A percentile compares a stretch with the other conserved stretches of the same genome.
These are phyloP conservation scores for Rutstroemia sp. DNA, from an alignment of 2,329 filamentous ascomycete species.

Conservation along the genomic window DNA sequence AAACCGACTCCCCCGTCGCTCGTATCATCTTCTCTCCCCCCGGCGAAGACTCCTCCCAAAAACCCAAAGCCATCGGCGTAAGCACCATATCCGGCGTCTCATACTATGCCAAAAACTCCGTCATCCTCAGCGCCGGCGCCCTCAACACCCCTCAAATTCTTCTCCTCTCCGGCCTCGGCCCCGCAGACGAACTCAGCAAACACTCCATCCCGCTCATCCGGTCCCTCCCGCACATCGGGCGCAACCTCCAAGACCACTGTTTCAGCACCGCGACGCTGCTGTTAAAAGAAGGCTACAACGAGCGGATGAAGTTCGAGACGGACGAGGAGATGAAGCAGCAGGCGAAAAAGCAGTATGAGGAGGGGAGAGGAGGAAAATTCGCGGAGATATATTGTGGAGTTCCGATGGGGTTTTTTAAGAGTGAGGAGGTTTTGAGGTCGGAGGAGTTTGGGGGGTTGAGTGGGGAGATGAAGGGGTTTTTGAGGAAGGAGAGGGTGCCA, in stretches of 20 bases:
- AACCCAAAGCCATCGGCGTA: constrained; percentile 39
- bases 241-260: constrained; percentile 46
- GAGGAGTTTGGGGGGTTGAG: not conserved
- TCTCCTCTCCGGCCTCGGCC: constrained; percentile 40
- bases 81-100: constrained; percentile 33
- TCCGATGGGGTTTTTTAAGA: not conserved
- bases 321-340: constrained; percentile 29
- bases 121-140: constrained; percentile 42
- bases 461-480: not conserved
- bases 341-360: not conserved
- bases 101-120: constrained; percentile 31
- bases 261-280: constrained; percentile 31
- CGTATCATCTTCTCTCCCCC: constrained; percentile 36
- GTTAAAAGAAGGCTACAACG: constrained; percentile 16
- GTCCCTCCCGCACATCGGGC: constrained; percentile 57
- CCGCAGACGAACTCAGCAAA: constrained; percentile 32
- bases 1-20: constrained; percentile 41
- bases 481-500: not conserved
- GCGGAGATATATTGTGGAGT: not conserved
- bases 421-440: not conserved
- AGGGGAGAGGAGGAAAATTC: not conserved
- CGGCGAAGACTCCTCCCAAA: too few relatives aligned
- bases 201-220: constrained; percentile 45
- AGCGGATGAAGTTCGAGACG: constrained; percentile 35
- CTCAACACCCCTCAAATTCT: constrained; percentile 41